Evolutionary conservation across 2,329 filamentous ascomycete genomes (phyloP).

Genomic region (Paecilomyces niveus): DNA sequence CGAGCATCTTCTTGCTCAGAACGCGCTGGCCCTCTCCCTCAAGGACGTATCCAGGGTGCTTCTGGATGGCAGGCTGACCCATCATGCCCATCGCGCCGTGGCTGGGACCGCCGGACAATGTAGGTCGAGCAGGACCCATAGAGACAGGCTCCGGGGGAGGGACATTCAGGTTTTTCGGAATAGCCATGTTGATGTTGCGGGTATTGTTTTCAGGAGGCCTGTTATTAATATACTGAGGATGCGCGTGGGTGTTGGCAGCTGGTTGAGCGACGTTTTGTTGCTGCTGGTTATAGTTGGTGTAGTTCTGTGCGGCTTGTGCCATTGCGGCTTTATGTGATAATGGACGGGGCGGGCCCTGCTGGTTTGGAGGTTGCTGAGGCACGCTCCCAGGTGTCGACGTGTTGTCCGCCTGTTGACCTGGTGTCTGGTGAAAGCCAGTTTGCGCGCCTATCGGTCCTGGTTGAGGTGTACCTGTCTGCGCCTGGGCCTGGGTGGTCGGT

Average conservation of each 20-base stretch:
- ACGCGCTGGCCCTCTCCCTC: slow-evolving; percentile 90
- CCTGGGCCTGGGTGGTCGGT: slow-evolving; percentile 20
- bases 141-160: slow-evolving; percentile 66
- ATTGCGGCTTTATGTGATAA: slow-evolving; percentile 41
- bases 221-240: slow-evolving; percentile 37
- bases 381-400: slow-evolving; percentile 24
- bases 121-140: slow-evolving; percentile 70
- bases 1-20: slow-evolving; percentile 94
- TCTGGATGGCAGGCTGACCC: slow-evolving; percentile 76
- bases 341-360: slow-evolving; percentile 33
- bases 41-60: slow-evolving; percentile 74
- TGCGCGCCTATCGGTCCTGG: slow-evolving; percentile 8
- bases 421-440: slow-evolving; percentile 7
- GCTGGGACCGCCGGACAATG: slow-evolving; percentile 67
- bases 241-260: slow-evolving; percentile 28
- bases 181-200: slow-evolving; percentile 63
- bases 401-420: slow-evolving; percentile 20
- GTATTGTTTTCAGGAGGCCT: slow-evolving; percentile 31
- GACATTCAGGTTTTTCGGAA: slow-evolving; percentile 72
- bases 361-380: slow-evolving; percentile 20
- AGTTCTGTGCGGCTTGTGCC: slow-evolving; percentile 37
- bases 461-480: slow-evolving; percentile 16
- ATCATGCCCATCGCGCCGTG: slow-evolving; percentile 74
- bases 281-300: slow-evolving; percentile 27
- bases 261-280: slow-evolving; percentile 22